These are phyloP conservation scores for Hibiscus mutabilis DNA, from an alignment of 345 rosid species.

Conservation along the genomic window DNA sequence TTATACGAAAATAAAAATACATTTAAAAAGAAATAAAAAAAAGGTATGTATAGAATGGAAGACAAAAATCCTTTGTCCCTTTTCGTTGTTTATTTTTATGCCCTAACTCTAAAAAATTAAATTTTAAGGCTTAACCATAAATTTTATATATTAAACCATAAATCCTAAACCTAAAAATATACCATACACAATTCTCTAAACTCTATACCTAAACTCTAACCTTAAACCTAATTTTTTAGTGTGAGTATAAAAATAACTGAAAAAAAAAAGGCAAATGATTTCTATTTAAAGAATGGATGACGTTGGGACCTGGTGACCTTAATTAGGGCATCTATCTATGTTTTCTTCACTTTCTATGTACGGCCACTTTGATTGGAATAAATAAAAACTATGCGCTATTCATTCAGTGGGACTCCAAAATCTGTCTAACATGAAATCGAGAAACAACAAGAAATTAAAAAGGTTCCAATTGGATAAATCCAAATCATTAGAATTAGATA, in stretches of 20 bases:
- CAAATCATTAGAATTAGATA: conserved; percentile 41
- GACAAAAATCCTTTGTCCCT: too few species aligned
- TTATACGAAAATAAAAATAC: not conserved
- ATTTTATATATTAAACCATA: too few species aligned
- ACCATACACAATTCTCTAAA: too few species aligned
- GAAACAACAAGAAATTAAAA: not conserved
- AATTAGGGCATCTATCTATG: not conserved
- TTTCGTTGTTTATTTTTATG: too few species aligned
- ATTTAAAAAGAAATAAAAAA: not conserved
- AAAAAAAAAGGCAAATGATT: not conserved
- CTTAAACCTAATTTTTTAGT: too few species aligned
- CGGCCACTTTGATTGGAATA: not conserved
- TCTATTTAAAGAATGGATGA: not conserved
- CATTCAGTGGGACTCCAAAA: too few species aligned
- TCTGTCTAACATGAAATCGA: not conserved
- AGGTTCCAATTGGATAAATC: conserved; percentile 42
- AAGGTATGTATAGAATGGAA: not conserved
- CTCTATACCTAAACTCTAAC: too few species aligned
- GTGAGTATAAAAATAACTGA: too few species aligned
- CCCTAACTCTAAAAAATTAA: too few species aligned
- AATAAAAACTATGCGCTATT: not conserved
- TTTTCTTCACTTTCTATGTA: not conserved
- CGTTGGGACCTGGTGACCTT: not conserved
- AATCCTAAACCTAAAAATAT: too few species aligned
- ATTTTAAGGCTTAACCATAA: too few species aligned